Conservation (phyloP, 192 early-diverging fungal species). For the Allomyces macrogynus region DNA sequence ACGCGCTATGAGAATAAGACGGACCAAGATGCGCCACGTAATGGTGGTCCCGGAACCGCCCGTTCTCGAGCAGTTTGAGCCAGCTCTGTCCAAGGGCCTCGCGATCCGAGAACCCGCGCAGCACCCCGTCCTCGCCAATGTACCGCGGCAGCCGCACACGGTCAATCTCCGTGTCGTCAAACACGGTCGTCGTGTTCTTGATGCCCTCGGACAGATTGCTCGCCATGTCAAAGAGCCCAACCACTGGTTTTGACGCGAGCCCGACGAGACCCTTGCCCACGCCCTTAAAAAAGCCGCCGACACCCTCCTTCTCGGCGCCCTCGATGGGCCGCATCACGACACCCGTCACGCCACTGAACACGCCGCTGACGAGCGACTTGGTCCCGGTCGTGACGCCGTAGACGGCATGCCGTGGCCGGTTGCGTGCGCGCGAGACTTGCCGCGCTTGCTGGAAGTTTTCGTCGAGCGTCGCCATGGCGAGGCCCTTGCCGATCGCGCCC, state of each 20-base stretch:
- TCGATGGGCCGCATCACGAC: constrained; percentile 71
- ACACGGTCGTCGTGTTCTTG: constrained; percentile 79
- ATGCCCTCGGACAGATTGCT: constrained; percentile 86
- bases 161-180: constrained; percentile 58
- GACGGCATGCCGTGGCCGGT: constrained; percentile 74
- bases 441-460: constrained; percentile 67
- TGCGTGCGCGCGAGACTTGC: constrained; percentile 53
- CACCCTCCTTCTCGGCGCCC: constrained; percentile 70
- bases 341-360: constrained; percentile 72
- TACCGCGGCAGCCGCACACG: constrained; percentile 69
- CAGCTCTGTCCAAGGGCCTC: constrained; percentile 73
- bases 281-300: constrained; percentile 86
- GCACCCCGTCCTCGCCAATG: constrained; percentile 64
- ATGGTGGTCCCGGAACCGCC: constrained; percentile 54
- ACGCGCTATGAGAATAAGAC: neutral
- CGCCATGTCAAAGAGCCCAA: constrained; percentile 86
- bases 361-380: constrained; percentile 55
- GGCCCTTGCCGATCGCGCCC: constrained; percentile 87
- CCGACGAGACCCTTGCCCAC: constrained; percentile 87
- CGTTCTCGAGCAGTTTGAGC: constrained; percentile 59
- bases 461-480: constrained; percentile 89
- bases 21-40: constrained; percentile 67
- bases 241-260: constrained; percentile 81
- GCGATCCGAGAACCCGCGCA: constrained; percentile 46
- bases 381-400: constrained; percentile 76